Evolutionary conservation across 1,284 basidiomycete species (phyloP).

Genomic region (Neotropicomus parvogracilis): DNA sequence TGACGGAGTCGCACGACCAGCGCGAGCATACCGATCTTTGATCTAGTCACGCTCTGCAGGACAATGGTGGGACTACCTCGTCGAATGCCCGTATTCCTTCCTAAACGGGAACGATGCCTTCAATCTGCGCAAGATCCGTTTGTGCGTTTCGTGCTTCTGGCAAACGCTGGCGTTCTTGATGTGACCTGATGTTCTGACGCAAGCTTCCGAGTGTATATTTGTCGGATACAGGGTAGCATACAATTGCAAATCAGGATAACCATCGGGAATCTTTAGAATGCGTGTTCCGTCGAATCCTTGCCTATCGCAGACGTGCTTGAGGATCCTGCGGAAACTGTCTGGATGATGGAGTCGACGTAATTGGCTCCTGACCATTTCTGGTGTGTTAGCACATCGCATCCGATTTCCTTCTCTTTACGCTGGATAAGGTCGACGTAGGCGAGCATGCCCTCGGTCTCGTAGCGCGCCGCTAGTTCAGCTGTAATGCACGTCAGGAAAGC

Average conservation of each 20-base stretch:
- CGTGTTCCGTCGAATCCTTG: conserved; percentile 82
- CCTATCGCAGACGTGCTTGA: conserved; percentile 80
- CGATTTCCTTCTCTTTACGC: conserved; percentile 84
- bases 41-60: conserved; percentile 1
- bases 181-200: conserved; percentile 6
- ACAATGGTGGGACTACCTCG: not conserved
- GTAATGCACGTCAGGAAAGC: conserved; percentile 3
- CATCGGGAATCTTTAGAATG: conserved; percentile 49
- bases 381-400: conserved; percentile 89
- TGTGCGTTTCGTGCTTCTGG: conserved; percentile 11
- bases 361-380: conserved; percentile 92
- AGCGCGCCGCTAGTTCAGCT: conserved; percentile 75
- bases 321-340: conserved; percentile 76
- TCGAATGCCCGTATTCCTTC: not conserved
- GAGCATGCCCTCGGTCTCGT: conserved; percentile 83
- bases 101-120: conserved; percentile 1
- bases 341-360: conserved; percentile 78
- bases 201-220: conserved; percentile 6
- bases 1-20: not conserved
- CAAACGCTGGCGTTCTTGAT: too few relatives aligned
- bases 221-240: not conserved
- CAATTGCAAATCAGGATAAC: conserved; percentile 10
- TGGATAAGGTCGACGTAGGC: conserved; percentile 85
- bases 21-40: conserved; percentile 1
- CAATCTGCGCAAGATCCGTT: conserved; percentile 17